These are phyloP conservation scores for Kernera saxatilis DNA, from an alignment of 345 rosid genomes.

Conservation along the genomic window DNA sequence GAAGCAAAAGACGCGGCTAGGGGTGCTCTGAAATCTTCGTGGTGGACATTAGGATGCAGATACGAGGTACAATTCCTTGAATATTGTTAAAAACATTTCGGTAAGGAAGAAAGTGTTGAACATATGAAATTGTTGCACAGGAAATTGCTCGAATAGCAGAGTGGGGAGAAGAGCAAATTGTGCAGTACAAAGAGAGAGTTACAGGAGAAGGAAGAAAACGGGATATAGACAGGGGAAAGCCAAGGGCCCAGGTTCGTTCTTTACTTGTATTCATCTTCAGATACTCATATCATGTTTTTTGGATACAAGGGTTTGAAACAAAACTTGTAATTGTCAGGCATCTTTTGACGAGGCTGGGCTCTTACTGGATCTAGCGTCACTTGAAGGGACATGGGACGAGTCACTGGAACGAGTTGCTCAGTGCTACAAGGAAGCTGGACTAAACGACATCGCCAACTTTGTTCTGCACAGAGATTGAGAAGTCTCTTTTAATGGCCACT, in stretches of 20 bases:
- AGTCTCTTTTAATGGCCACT: neutral
- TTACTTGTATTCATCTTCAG: neutral
- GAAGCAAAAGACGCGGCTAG: slow-evolving; percentile 97
- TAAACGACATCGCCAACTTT: slow-evolving; percentile 52
- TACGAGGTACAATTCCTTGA: slow-evolving; percentile 43
- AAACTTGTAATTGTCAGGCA: slow-evolving; percentile 37
- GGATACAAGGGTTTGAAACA: neutral
- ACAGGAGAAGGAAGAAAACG: slow-evolving; percentile 61
- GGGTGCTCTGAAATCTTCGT: slow-evolving; percentile 81
- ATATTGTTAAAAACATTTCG: neutral
- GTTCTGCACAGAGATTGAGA: slow-evolving; percentile 49
- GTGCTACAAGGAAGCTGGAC: slow-evolving; percentile 72
- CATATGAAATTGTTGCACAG: slow-evolving; percentile 25
- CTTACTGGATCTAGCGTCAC: slow-evolving; percentile 75
- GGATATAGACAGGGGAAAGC: slow-evolving; percentile 73
- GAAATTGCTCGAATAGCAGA: slow-evolving; percentile 64
- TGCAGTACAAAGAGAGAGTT: slow-evolving; percentile 59
- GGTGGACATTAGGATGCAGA: slow-evolving; percentile 91
- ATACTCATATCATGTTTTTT: slow-evolving; percentile 6
- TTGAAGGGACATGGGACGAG: slow-evolving; percentile 80
- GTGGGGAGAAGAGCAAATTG: slow-evolving; percentile 82
- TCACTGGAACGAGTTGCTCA: slow-evolving; percentile 50
- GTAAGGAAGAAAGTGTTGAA: neutral
- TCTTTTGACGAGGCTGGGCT: slow-evolving; percentile 67
- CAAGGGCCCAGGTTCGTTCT: slow-evolving; percentile 52